Evolutionary conservation across 495 filamentous ascomycete species (phyloP), one percentile per base, ranked within the genome.

Genomic region (Pseudevernia furfuracea): DNA sequence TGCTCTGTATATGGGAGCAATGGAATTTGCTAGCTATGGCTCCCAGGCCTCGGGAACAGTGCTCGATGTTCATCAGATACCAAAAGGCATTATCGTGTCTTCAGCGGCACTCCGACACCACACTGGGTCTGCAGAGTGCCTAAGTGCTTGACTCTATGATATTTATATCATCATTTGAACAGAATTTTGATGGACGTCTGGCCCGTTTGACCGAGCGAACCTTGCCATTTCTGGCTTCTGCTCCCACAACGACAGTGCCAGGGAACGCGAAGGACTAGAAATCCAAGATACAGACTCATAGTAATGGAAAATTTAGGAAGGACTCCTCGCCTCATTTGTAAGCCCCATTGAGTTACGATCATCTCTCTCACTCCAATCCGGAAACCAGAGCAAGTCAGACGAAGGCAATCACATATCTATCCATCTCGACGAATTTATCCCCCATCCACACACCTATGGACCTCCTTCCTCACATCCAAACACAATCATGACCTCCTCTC

Each of bases 141-240:
- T 97, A 90, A 88, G 93, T 89, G 93, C 93, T 98, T 98, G 93
- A 98, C 93, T 98, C 94, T 97, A 96, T 91, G 85, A 84, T 87
- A 89, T 82, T 76, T 82, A 79, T 81, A 85, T 97, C 93, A 97
- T 97, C 93, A 96, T 80, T 21, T 87, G 86, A 90, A 96, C 87
- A 79, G 80, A 85, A 87, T 78, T 74, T 64, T 67, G 65, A 70
- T 68, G 71, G 71, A 76, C 75, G 79, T 85, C 87, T 79, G 82
- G 78, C 85, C 80, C 80, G 76, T 86, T 81, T 77, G 87, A 90
- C 82, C 83, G 79, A 82, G 84, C 82, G 76, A 72, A 36, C 68
- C 62, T 78, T 68, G 69, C 63, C 66, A 72, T 71, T 64, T 60
- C 58, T 37, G 36, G 53, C 59, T 60, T 60, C 66, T 61, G 59